phyloP scores from a whole-genome alignment of 1,284 basidiomycete species.

The Ustilago xerochloae region DNA sequence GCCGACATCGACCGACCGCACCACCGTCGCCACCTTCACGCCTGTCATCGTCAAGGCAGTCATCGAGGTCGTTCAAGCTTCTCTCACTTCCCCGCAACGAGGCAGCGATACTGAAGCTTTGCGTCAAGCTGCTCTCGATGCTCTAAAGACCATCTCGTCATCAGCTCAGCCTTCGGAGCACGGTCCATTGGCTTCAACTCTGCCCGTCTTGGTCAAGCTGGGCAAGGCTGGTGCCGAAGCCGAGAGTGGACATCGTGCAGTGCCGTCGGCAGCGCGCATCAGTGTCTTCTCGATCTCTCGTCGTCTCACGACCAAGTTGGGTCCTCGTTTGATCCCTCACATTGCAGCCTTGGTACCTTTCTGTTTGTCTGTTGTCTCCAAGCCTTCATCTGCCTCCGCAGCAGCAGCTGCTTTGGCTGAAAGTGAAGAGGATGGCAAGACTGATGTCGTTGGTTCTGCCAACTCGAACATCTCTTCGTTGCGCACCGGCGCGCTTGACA shows the following conservation, averaged over 20 bases:
- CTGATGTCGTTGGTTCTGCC: constrained; percentile 5
- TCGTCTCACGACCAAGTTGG: constrained; percentile 52
- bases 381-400: constrained; percentile 7
- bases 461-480: constrained; percentile 38
- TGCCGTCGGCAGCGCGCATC: constrained; percentile 33
- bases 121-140: constrained; percentile 47
- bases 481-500: constrained; percentile 51
- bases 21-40: constrained; percentile 35
- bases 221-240: constrained; percentile 34
- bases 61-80: constrained; percentile 32
- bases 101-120: constrained; percentile 32
- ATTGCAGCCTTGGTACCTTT: constrained; percentile 53
- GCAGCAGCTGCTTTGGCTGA: constrained; percentile 2
- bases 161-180: constrained; percentile 33
- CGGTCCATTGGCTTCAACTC: constrained; percentile 32
- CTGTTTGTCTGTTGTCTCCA: constrained; percentile 25
- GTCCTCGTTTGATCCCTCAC: constrained; percentile 64
- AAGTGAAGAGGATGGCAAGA: constrained; percentile 9
- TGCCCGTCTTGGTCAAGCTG: constrained; percentile 50
- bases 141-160: constrained; percentile 45
- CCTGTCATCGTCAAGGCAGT: constrained; percentile 41
- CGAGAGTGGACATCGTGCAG: constrained; percentile 8
- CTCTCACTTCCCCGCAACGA: constrained; percentile 10
- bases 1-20: constrained; percentile 24
- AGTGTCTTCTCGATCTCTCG: constrained; percentile 51